Evolutionary conservation across 73 alveolate genomes (phyloP).

Genomic region (Stentor coeruleus): DNA sequence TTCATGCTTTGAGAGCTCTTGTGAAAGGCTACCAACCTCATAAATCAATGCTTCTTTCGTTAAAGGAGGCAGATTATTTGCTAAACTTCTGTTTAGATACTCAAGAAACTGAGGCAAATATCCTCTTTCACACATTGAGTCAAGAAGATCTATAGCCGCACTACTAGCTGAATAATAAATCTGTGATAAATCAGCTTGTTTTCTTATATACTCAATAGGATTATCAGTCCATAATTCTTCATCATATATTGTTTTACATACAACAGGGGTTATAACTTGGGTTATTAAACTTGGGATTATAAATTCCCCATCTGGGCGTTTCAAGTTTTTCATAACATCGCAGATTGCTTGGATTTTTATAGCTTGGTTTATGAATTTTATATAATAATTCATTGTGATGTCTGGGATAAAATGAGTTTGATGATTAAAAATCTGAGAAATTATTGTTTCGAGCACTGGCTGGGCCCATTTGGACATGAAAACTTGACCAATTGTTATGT

Average conservation of each 20-base stretch:
- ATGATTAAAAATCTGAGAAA: not conserved
- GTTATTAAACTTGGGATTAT: not conserved
- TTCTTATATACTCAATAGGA: slow-evolving; percentile 33
- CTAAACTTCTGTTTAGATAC: not conserved
- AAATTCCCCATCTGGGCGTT: not conserved
- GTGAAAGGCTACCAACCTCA: slow-evolving; percentile 41
- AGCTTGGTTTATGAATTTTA: not conserved
- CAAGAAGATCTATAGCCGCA: slow-evolving; percentile 35
- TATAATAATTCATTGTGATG: not conserved
- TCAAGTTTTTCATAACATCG: not conserved
- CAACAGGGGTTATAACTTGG: not conserved
- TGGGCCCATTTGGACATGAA: not conserved
- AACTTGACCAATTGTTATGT: not conserved
- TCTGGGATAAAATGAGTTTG: not conserved
- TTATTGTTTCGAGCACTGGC: not conserved
- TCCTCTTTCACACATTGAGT: not conserved
- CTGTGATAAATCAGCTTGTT: slow-evolving; percentile 22
- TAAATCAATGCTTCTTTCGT: slow-evolving; percentile 49
- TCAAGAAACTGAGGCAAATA: not conserved
- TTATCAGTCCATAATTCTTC: slow-evolving; percentile 29
- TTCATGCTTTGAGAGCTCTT: slow-evolving; percentile 17
- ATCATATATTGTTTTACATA: not conserved
- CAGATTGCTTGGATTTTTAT: not conserved
- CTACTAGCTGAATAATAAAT: slow-evolving; percentile 26
- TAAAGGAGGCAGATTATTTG: slow-evolving; percentile 39